These are phyloP conservation scores for Beauveria bassiana DNA, from an alignment of 2,329 filamentous ascomycete genomes.

Conservation along the genomic window DNA sequence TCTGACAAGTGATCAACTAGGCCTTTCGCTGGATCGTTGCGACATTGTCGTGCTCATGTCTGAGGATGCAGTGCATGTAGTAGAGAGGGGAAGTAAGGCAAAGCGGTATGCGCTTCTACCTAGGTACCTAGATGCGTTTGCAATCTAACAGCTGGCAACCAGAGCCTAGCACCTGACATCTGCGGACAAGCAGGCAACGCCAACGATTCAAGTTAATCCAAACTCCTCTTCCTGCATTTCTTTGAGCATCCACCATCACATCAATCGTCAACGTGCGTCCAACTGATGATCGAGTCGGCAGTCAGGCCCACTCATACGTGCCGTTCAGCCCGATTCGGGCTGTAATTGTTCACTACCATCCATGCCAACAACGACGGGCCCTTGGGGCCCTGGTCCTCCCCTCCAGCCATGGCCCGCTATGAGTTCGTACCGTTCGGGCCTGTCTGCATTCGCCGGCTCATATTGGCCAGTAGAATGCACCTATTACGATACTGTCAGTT, in stretches of 20 bases:
- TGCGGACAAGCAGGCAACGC: neutral
- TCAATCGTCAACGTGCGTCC: neutral
- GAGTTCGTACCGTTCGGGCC: neutral
- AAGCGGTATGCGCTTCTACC: neutral
- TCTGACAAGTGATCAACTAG: neutral
- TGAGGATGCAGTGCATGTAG: neutral
- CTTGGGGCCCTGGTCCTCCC: neutral
- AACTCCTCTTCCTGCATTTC: neutral
- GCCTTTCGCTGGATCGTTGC: neutral
- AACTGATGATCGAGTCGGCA: neutral
- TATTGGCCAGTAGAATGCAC: too few relatives aligned
- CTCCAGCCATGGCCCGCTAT: neutral
- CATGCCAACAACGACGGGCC: neutral
- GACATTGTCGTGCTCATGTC: neutral
- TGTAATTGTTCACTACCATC: neutral
- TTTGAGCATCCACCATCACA: neutral
- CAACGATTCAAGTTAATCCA: neutral
- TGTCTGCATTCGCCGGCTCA: neutral
- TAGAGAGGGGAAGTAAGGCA: neutral
- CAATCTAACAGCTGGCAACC: neutral
- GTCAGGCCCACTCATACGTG: slow-evolving; percentile 2
- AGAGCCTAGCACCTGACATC: neutral
- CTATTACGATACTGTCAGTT: too few relatives aligned
- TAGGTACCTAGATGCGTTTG: neutral
- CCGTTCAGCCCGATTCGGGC: slow-evolving; percentile 8